Evolutionary conservation across 768 basidiomycete species (phyloP).

Genomic region (Hericium alpestre): DNA sequence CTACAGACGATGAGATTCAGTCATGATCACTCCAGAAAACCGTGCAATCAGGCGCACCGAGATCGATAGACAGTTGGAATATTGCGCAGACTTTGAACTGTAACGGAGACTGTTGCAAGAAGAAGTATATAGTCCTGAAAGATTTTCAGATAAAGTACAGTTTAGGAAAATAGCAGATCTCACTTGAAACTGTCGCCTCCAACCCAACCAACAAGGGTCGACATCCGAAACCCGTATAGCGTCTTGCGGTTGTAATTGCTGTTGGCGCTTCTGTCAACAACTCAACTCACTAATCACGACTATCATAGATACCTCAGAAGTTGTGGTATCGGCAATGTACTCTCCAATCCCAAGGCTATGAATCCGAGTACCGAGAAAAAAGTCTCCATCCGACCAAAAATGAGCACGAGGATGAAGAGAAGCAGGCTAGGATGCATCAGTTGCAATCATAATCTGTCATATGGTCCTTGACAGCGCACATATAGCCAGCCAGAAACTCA

Average conservation of each 20-base stretch:
- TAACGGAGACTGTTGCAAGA: conserved; percentile 56
- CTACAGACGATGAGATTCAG: conserved; percentile 24
- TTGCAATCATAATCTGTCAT: not conserved
- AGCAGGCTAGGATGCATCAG: conserved; percentile 33
- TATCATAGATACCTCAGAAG: conserved; percentile 48
- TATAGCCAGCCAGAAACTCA: conserved; percentile 71
- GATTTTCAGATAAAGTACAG: not conserved
- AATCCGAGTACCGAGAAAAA: conserved; percentile 65
- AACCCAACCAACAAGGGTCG: conserved; percentile 74
- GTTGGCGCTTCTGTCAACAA: conserved; percentile 5
- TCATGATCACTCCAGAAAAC: too few species aligned
- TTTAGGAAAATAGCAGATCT: conserved; percentile 13
- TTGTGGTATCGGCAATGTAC: conserved; percentile 79
- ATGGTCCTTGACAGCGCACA: conserved; percentile 33
- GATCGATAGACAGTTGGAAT: conserved; percentile 73
- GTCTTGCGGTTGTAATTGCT: conserved; percentile 76
- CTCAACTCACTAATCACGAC: conserved; percentile 1
- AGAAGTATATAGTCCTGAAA: conserved; percentile 68
- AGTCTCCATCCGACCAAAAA: conserved; percentile 51
- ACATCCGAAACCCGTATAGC: conserved; percentile 75
- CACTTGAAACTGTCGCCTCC: conserved; percentile 84
- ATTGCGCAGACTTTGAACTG: conserved; percentile 79
- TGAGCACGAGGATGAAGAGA: conserved; percentile 64
- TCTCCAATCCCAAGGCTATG: conserved; percentile 71
- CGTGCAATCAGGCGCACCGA: conserved; percentile 31